A percentile compares a stretch with the other conserved stretches of the same genome.
These are phyloP conservation scores for Leishmania arabica DNA, from an alignment of 208 protist genomes.

Conservation along the genomic window DNA sequence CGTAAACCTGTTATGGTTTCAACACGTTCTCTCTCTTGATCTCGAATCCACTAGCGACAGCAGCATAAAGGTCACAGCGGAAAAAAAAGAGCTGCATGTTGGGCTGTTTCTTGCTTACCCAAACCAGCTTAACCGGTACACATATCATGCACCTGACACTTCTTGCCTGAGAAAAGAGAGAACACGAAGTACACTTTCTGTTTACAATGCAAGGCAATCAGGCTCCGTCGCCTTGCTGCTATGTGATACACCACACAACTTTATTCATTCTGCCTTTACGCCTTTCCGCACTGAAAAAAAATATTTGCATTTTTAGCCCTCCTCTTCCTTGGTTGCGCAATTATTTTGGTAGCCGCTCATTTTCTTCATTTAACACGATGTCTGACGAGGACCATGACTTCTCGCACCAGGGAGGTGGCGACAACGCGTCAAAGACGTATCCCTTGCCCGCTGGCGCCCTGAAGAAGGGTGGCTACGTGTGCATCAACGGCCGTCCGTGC, in stretches of 20 bases:
- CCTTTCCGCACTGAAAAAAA: background rate
- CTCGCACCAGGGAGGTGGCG: conserved; percentile 52
- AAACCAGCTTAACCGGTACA: background rate
- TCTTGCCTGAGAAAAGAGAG: background rate
- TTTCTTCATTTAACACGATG: conserved; percentile 21
- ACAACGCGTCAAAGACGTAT: conserved; percentile 85
- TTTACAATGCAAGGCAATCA: background rate
- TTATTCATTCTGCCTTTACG: background rate
- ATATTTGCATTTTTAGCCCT: background rate
- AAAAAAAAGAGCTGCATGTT: background rate
- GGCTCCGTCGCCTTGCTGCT: background rate
- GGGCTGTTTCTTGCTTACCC: background rate
- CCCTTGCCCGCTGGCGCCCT: conserved; percentile 85
- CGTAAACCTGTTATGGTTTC: background rate
- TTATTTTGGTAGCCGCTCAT: background rate
- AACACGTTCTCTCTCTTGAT: too few species aligned
- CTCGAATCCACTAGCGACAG: background rate
- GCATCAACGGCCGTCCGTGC: conserved; percentile 94
- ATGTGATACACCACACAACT: background rate
- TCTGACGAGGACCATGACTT: conserved; percentile 82
- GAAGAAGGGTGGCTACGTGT: conserved; percentile 91
- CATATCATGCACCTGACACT: background rate
- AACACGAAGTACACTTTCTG: background rate
- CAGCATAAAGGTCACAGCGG: background rate
- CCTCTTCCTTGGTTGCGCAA: background rate